These are phyloP conservation scores for Populus ilicifolia DNA, from an alignment of 345 rosid genomes.

Conservation along the genomic window DNA sequence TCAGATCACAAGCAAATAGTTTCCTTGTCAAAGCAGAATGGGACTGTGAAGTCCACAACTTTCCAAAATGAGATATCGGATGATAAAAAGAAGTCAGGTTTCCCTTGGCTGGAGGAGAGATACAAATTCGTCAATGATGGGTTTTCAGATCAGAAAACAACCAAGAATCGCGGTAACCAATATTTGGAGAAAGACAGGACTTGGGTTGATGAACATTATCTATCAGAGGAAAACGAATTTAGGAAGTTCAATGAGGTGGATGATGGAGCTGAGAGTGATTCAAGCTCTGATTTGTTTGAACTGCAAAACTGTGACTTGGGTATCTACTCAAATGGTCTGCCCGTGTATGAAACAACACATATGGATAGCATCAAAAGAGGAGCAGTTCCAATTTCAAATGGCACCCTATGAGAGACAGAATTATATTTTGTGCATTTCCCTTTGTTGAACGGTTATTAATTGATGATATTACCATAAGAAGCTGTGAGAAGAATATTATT, in stretches of 20 bases:
- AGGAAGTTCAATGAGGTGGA: constrained; percentile 39
- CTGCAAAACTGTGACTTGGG: constrained; percentile 71
- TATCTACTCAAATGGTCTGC: constrained; percentile 59
- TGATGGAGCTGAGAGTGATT: constrained; percentile 79
- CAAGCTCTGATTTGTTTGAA: constrained; percentile 95
- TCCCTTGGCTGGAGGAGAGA: constrained; percentile 18
- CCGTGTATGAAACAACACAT: constrained; percentile 85
- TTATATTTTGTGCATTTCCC: background rate
- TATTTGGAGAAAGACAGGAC: constrained; percentile 25
- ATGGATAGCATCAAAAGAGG: constrained; percentile 66
- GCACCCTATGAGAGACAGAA: constrained; percentile 15
- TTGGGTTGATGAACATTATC: constrained; percentile 24
- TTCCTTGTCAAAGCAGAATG: constrained; percentile 25
- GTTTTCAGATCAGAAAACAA: background rate
- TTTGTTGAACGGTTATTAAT: constrained; percentile 8
- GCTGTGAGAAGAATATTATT: constrained; percentile 10
- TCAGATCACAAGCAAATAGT: constrained; percentile 49
- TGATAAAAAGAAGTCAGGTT: constrained; percentile 23
- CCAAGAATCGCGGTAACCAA: background rate
- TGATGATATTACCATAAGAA: constrained; percentile 2
- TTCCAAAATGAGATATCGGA: constrained; percentile 19
- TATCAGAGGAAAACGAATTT: constrained; percentile 22
- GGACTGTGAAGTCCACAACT: constrained; percentile 6
- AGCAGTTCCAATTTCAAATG: constrained; percentile 49
- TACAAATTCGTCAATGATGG: background rate